A percentile compares a stretch with the other conserved stretches of the same genome.
These are phyloP conservation scores for Amanita muscaria DNA, from an alignment of 768 basidiomycete species.

Conservation along the genomic window DNA sequence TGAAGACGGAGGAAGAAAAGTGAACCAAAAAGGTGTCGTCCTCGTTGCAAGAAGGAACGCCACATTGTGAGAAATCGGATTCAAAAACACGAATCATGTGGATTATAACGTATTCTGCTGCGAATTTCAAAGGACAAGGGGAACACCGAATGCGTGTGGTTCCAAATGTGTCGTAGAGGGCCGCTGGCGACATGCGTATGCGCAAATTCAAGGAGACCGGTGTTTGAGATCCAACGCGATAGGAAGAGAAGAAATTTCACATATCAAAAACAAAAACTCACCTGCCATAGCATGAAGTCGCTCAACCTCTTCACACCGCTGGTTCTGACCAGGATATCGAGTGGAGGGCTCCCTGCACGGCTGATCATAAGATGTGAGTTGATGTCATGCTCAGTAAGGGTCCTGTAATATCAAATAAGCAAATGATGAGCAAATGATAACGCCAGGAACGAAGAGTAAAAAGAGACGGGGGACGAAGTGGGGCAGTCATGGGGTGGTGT, in stretches of 20 bases:
- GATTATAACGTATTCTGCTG: background rate
- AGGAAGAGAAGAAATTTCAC: background rate
- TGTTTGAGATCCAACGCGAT: background rate
- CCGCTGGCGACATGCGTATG: no score
- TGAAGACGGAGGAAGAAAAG: background rate
- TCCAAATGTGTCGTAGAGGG: no score
- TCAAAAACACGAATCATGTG: background rate
- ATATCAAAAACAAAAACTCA: conserved; percentile 23
- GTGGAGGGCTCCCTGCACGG: conserved; percentile 58
- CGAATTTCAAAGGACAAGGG: no score
- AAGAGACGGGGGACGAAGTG: no score
- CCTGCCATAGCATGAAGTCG: conserved; percentile 96
- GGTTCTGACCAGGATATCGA: conserved; percentile 87
- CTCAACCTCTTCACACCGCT: conserved; percentile 85
- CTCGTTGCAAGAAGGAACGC: background rate
- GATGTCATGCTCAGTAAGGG: conserved; percentile 60
- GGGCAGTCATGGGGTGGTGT: background rate
- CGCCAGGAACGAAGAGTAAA: background rate
- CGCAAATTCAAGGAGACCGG: no score
- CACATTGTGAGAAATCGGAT: background rate
- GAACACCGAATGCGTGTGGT: no score
- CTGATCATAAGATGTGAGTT: conserved; percentile 60
- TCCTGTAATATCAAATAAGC: conserved; percentile 12
- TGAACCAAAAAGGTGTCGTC: background rate
- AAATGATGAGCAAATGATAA: no score